Evolutionary conservation across 2,329 filamentous ascomycete species (phyloP), one percentile per base, ranked within the genome.

Genomic region (Fusarium fujikuroi): DNA sequence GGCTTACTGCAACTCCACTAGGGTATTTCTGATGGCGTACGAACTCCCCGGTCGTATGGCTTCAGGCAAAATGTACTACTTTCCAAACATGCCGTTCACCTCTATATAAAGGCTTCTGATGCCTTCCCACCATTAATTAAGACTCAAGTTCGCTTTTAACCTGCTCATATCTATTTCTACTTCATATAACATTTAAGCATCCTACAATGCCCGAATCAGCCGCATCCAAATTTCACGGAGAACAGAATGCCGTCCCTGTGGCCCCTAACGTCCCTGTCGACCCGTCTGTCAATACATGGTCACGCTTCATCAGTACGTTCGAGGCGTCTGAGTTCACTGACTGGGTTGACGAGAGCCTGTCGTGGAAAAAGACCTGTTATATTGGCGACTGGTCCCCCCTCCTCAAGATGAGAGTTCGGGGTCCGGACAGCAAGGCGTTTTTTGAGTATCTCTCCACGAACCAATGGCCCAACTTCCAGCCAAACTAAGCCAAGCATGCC

Each of bases 71-170:
- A 3, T 16, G 15, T 42, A 4, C 21, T 3, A 10, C 9, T 14
- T 5, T 15, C 5, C 9, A 7, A 42, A n/a, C 14, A 16, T 42
- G 4, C 0, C 39, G 6, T n/a, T n/a, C 32, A 32, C 4, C 21
- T 42, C 39, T n/a, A 16, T 42, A n/a, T 42, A 42, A n/a, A n/a
- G 39, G 14, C 8, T 42, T 14, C 2, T 2, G 0, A n/a, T 42
- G 1, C 7, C 21, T 42, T 42, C 21, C 21, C 39, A 10, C n/a
- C n/a, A n/a, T 5, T n/a, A 14, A 42, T 16, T 6, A 16, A 15
- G 2, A n/a, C 21, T n/a, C 21, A 42, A 42, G 39, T 42, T 42
- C 5, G 1, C 21, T n/a, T 42, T 16, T 7, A 7, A n/a, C 0
- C 39, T 42, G 14, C 39, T 14, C 21, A 42, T 40, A 21, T 14